Percentiles rank a stretch among this genome's conserved stretches.
These are phyloP conservation scores for Trypanosomatidae sp. DNA, from an alignment of 208 protist genomes.

Conservation along the genomic window DNA sequence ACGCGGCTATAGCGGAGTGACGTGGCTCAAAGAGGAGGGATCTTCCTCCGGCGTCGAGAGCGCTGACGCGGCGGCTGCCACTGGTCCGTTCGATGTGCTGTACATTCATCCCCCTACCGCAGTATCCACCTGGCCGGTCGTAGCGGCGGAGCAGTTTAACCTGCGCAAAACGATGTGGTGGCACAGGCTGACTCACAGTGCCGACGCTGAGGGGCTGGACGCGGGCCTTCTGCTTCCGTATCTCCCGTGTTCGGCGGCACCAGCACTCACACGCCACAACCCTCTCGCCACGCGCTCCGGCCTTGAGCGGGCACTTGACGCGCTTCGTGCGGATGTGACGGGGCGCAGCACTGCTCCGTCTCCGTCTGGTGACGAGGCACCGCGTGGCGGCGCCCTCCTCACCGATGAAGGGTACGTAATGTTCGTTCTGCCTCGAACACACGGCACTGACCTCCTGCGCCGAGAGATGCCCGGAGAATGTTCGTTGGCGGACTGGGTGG, in stretches of 20 bases:
- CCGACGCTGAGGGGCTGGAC: slow-evolving; percentile 9
- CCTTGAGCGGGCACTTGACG: slow-evolving; percentile 8
- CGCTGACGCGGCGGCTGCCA: not conserved
- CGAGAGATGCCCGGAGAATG: not conserved
- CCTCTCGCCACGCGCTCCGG: slow-evolving; percentile 22
- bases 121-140: slow-evolving; percentile 13
- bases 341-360: slow-evolving; percentile 8
- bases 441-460: slow-evolving; percentile 20
- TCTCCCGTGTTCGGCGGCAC: slow-evolving; percentile 12
- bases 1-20: slow-evolving; percentile 21
- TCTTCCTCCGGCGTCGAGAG: not conserved
- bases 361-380: not conserved
- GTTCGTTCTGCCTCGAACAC: slow-evolving; percentile 62
- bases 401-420: slow-evolving; percentile 33
- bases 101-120: slow-evolving; percentile 24
- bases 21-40: not conserved
- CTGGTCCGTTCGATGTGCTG: slow-evolving; percentile 21
- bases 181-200: slow-evolving; percentile 7
- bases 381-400: slow-evolving; percentile 14
- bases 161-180: slow-evolving; percentile 26
- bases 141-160: not conserved
- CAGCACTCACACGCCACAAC: not conserved
- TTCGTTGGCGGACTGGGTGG: slow-evolving; percentile 43
- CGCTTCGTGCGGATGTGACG: slow-evolving; percentile 21
- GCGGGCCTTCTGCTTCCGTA: slow-evolving; percentile 16